Conservation (phyloP, 768 basidiomycete species). For the Pleurotus djamor region DNA sequence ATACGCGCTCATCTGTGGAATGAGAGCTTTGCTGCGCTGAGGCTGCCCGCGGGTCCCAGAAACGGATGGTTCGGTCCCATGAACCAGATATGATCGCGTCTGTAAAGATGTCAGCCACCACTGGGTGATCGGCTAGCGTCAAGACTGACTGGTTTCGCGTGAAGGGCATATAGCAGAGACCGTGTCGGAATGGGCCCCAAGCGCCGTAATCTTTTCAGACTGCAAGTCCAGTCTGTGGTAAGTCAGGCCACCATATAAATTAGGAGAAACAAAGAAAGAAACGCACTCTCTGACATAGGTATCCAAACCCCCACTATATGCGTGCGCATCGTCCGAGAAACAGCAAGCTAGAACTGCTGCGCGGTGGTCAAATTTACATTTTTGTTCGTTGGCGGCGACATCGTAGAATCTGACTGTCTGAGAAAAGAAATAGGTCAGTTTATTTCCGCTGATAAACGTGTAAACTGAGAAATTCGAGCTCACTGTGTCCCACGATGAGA, state of each 20-base stretch:
- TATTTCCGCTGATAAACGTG: not conserved
- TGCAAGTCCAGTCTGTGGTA: constrained; percentile 68
- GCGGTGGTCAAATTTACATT: constrained; percentile 84
- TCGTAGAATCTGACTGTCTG: constrained; percentile 48
- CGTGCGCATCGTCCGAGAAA: constrained; percentile 67
- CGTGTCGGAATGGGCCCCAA: constrained; percentile 82
- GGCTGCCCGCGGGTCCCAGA: constrained; percentile 80
- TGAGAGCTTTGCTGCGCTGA: constrained; percentile 58
- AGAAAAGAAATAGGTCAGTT: not conserved
- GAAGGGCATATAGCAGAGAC: constrained; percentile 78
- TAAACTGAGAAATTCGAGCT: constrained; percentile 7
- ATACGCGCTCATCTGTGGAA: constrained; percentile 79
- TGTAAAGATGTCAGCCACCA: constrained; percentile 20
- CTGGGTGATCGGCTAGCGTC: not conserved
- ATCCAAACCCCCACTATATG: constrained; percentile 12
- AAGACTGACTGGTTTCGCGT: constrained; percentile 55
- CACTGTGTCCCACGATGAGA: constrained; percentile 89
- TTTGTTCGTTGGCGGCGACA: constrained; percentile 61
- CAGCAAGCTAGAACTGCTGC: constrained; percentile 85
- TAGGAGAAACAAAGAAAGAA: not conserved
- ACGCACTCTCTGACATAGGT: constrained; percentile 11
- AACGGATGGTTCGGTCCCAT: constrained; percentile 87
- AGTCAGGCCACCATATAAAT: not conserved
- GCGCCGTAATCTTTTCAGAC: constrained; percentile 64
- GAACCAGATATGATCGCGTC: constrained; percentile 82